Evolutionary conservation across 306 rosid genomes (phyloP).

Genomic region (Quercus agrifolia): DNA sequence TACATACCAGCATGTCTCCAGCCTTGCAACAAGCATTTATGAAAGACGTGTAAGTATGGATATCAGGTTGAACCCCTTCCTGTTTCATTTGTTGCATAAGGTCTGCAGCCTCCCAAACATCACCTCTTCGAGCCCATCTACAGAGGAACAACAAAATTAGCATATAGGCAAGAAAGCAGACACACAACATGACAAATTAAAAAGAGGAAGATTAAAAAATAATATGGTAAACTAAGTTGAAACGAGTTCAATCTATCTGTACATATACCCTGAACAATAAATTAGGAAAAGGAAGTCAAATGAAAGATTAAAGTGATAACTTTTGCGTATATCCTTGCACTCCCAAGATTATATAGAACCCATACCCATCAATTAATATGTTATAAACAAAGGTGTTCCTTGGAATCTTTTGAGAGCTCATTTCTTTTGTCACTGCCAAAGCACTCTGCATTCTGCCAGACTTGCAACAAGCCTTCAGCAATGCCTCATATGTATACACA

Average conservation of each 20-base stretch:
- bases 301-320: not conserved
- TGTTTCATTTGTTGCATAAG: slow-evolving; percentile 88
- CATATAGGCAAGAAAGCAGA: slow-evolving; percentile 3
- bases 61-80: slow-evolving; percentile 83
- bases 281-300: not conserved
- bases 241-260: not conserved
- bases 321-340: not conserved
- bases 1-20: slow-evolving; percentile 85
- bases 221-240: not conserved
- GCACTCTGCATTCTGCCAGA: slow-evolving; percentile 99
- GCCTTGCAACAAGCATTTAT: slow-evolving; percentile 93
- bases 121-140: slow-evolving; percentile 99
- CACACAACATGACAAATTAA: not conserved
- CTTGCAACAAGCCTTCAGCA: slow-evolving; percentile 97
- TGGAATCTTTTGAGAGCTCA: slow-evolving; percentile 75
- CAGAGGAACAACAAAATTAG: slow-evolving; percentile 15
- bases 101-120: slow-evolving; percentile 99
- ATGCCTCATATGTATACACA: slow-evolving; percentile 82
- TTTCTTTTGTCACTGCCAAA: slow-evolving; percentile 86
- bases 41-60: slow-evolving; percentile 91
- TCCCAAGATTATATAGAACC: slow-evolving; percentile 6
- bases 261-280: not conserved
- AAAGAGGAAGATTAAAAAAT: not conserved
- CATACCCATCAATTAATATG: slow-evolving; percentile 94
- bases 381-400: slow-evolving; percentile 90